Evolutionary conservation across 768 basidiomycete species (phyloP).

Genomic region (Tulasnella sp.): DNA sequence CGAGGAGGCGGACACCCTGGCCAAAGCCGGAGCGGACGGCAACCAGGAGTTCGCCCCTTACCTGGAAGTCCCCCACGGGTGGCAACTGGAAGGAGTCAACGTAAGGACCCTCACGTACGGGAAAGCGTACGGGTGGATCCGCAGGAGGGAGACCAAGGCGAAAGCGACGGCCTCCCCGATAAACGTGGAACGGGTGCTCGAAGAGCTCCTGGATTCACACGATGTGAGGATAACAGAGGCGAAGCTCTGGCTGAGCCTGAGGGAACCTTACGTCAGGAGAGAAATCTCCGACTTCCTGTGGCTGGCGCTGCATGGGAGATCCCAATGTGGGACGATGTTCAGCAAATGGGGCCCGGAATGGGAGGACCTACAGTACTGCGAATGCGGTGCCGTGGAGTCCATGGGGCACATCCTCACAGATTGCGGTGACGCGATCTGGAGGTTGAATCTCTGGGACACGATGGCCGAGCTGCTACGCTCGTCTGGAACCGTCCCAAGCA

Average conservation of each 20-base stretch:
- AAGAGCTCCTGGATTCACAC: background rate
- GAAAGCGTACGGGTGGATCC: too few relatives aligned
- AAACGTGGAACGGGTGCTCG: background rate
- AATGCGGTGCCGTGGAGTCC: background rate
- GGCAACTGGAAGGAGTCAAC: background rate
- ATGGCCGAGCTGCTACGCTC: background rate
- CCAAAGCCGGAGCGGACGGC: background rate
- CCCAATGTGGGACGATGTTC: background rate
- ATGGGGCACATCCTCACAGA: background rate
- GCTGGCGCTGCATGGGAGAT: background rate
- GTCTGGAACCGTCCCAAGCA: too few relatives aligned
- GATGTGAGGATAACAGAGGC: too few relatives aligned
- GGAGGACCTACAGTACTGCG: conserved; percentile 6
- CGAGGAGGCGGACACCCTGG: conserved; percentile 10
- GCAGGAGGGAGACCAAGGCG: too few relatives aligned
- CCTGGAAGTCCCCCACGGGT: background rate
- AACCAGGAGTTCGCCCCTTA: background rate
- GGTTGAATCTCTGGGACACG: background rate
- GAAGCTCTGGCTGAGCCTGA: background rate
- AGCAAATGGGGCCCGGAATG: background rate
- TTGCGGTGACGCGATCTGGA: background rate
- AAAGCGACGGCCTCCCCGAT: too few relatives aligned
- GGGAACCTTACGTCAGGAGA: background rate
- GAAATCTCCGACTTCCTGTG: conserved; percentile 21
- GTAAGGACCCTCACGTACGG: too few relatives aligned